Evolutionary conservation across 371 early-diverging fungal species (phyloP), one percentile per base, ranked within the genome.

Genomic region (Sporodiniella umbellata): DNA sequence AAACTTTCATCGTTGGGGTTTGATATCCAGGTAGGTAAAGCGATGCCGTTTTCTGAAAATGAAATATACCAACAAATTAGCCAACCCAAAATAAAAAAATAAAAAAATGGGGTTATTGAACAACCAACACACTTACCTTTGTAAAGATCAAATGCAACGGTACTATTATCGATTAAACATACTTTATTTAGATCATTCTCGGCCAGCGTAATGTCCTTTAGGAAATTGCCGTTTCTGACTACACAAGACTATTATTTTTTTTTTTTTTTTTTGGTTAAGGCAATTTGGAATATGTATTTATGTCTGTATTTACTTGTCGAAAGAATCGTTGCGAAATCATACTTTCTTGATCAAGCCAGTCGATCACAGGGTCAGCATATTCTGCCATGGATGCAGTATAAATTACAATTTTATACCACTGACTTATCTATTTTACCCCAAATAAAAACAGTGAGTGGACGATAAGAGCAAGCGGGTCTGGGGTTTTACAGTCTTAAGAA

Each of bases 321-420:
- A 94, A 97, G 54, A 86, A 90, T 22, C 95, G 77, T 48, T 79
- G 78, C 3, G 83, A 76, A 51, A 98, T 84, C n/a, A 90, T 48
- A 33, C 73, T 88, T 48, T 78, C 78, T 55, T 84, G 79, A 71
- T 98, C 98, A 42, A 99, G 75, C 80, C 88, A 89, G 64, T 96
- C 95, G 42, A 98, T 94, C 26, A 99, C 97, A 12, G 98, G 97
- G 61, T 95, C 93, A 8, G 97, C 99, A 64, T 99, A 99, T 72
- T 98, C 95, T 25, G 94, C 82, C 86, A 98, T 86, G 11, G 93
- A 92, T 3, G 99, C 98, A 0, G 99, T 99, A 73, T 94, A 99
- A 17, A 99, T 88, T n/a, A 96, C 93, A n/a, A 98, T 76, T 51
- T 92, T 88, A 84, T 95, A 99, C 97, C 96, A 96, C 62, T 94